Conservation (phyloP, 116 monocot species). For the Iris pallida region DNA sequence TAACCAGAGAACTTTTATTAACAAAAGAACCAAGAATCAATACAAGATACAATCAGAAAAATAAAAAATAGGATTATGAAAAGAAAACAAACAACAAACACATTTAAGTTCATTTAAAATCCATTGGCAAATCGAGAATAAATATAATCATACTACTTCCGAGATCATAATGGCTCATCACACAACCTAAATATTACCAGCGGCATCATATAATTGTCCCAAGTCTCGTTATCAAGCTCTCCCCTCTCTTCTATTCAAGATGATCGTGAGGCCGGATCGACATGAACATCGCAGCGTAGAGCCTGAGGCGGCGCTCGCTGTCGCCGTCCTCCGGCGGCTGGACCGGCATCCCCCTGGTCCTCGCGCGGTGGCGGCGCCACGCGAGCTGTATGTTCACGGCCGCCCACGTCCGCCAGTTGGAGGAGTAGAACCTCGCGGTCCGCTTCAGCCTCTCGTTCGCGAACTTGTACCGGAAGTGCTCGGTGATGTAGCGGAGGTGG, state of each 20-base stretch:
- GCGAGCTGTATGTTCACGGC: slow-evolving; percentile 77
- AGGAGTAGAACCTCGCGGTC: slow-evolving; percentile 66
- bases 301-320: slow-evolving; percentile 41
- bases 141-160: too few relatives aligned
- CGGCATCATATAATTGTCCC: too few relatives aligned
- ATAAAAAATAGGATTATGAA: too few relatives aligned
- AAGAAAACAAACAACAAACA: too few relatives aligned
- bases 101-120: too few relatives aligned
- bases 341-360: slow-evolving; percentile 12
- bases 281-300: slow-evolving; percentile 83
- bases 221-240: too few relatives aligned
- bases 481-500: slow-evolving; percentile 65
- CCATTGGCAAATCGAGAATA: too few relatives aligned
- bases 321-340: slow-evolving; percentile 8
- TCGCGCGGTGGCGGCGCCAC: slow-evolving; percentile 39
- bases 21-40: too few relatives aligned
- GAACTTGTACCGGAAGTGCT: slow-evolving; percentile 81
- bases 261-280: slow-evolving; percentile 76
- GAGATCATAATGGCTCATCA: too few relatives aligned
- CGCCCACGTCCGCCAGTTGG: slow-evolving; percentile 81
- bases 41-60: too few relatives aligned
- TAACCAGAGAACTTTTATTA: too few relatives aligned
- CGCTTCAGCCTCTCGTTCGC: slow-evolving; percentile 66
- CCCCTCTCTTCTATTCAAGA: slow-evolving; percentile 45
- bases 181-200: too few relatives aligned